Evolutionary conservation across 345 rosid genomes (phyloP), one percentile per base, ranked within the genome.

Genomic region (Angophora floribunda): DNA sequence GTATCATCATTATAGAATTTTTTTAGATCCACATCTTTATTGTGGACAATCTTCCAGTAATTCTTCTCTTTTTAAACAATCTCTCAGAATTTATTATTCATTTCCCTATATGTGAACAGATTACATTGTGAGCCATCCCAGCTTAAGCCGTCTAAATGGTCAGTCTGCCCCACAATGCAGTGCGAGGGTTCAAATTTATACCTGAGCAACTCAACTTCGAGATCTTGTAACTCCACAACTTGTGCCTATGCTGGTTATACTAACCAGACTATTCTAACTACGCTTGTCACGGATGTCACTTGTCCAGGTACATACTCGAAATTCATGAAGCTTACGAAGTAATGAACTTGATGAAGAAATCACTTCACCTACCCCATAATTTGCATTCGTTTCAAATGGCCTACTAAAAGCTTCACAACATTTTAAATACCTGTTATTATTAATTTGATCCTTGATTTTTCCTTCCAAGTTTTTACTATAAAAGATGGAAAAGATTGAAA

Each of bases 221-320:
- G 87, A 30, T 67, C 90, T 85, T 97, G 98, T 87, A 92, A 85
- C 87, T 87, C 53, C 79, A 89, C 95, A 28, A 87, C 94, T 65
- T 98, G 99, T 51, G 88, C 94, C 85, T 98, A 98, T 86, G 93
- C 98, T 85, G 99, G 99, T 61, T 96, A 89, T 90, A 67, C 86
- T 19, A 89, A 86, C 88, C 89, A 91, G 88, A 87, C 89, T 86
- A 93, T 98, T 90, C 79, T 91, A 85, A 93, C 97, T 26, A 87
- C 85, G 11, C 91, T 89, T 21, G 88, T 87, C 87, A 92, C 94
- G 14, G 86, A 85, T 47, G 78, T 93, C 9, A 89, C 93, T 63
- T 94, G 96, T 86, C 86, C 94, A 30, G 89, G 93, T 92, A 91
- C 87, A 91, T 12, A 41, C 82, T 75, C 49, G 1, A 75, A 41